phyloP scores from a whole-genome alignment of 345 rosid genomes.

The Gynandropsis gynandra region DNA sequence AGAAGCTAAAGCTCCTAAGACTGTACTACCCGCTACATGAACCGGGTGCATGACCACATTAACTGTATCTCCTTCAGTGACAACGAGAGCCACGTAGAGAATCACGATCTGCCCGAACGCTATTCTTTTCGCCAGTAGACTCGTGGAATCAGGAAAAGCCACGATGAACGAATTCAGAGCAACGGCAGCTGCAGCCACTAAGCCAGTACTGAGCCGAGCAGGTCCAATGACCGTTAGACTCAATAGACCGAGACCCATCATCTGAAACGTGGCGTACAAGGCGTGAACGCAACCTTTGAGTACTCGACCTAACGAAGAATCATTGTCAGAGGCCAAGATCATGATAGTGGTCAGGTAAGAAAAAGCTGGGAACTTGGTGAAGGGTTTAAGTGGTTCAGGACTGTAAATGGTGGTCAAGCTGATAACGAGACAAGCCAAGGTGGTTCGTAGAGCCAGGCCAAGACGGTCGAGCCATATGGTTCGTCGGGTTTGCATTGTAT shows the following conservation, averaged over 20 bases:
- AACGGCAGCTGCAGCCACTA: constrained; percentile 48
- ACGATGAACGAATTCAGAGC: constrained; percentile 48
- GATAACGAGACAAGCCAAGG: constrained; percentile 55
- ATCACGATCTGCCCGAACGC: constrained; percentile 78
- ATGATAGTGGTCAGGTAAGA: constrained; percentile 60
- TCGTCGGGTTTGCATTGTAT: constrained; percentile 7
- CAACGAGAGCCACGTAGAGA: constrained; percentile 49
- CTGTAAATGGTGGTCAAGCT: constrained; percentile 55
- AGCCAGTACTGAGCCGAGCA: constrained; percentile 30
- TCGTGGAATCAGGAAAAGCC: constrained; percentile 64
- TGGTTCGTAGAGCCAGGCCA: constrained; percentile 45
- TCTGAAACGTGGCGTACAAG: constrained; percentile 45
- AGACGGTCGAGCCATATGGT: constrained; percentile 33
- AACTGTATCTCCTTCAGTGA: constrained; percentile 35
- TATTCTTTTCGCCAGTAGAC: constrained; percentile 57
- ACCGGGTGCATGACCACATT: constrained; percentile 39
- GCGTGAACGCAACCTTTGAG: constrained; percentile 50
- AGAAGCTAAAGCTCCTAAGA: constrained; percentile 67
- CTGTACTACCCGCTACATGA: constrained; percentile 61
- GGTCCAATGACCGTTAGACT: constrained; percentile 43
- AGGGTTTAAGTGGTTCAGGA: constrained; percentile 31
- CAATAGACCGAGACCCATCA: constrained; percentile 29
- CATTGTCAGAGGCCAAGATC: constrained; percentile 50
- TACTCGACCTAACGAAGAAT: constrained; percentile 58
- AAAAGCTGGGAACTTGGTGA: constrained; percentile 50